phyloP scores from a whole-genome alignment of 169 alveolate genomes.

The Cytauxzoon felis region DNA sequence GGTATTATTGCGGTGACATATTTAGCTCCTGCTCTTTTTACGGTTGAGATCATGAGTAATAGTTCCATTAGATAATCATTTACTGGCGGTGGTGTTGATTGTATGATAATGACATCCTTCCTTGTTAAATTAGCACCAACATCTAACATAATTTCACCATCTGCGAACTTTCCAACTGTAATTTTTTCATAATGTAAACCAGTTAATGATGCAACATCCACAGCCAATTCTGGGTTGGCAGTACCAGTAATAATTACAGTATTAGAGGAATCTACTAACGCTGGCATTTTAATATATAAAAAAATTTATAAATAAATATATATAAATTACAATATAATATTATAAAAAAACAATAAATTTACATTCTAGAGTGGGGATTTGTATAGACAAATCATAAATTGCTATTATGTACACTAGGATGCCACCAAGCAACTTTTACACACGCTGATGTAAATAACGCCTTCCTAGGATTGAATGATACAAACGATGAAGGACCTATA shows the following conservation, averaged over 20 bases:
- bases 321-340: too few relatives aligned
- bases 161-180: constrained; percentile 83
- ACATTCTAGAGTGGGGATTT: too few relatives aligned
- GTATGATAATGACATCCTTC: constrained; percentile 88
- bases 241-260: constrained; percentile 62
- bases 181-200: constrained; percentile 75
- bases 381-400: neutral
- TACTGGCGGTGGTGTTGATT: constrained; percentile 96
- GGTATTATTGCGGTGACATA: constrained; percentile 93
- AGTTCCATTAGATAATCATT: constrained; percentile 93
- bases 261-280: too few relatives aligned
- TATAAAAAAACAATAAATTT: too few relatives aligned
- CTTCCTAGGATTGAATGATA: constrained; percentile 53
- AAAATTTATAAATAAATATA: too few relatives aligned
- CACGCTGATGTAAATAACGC: constrained; percentile 62
- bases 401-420: neutral
- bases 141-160: constrained; percentile 90
- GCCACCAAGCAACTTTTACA: constrained; percentile 67
- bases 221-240: constrained; percentile 48
- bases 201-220: constrained; percentile 60
- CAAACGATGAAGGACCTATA: constrained; percentile 54
- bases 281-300: too few relatives aligned
- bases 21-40: constrained; percentile 93
- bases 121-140: constrained; percentile 87
- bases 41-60: constrained; percentile 90